Evolutionary conservation across 2,329 filamentous ascomycete genomes (phyloP).

Genomic region (Cladobotryum mycophilum): DNA sequence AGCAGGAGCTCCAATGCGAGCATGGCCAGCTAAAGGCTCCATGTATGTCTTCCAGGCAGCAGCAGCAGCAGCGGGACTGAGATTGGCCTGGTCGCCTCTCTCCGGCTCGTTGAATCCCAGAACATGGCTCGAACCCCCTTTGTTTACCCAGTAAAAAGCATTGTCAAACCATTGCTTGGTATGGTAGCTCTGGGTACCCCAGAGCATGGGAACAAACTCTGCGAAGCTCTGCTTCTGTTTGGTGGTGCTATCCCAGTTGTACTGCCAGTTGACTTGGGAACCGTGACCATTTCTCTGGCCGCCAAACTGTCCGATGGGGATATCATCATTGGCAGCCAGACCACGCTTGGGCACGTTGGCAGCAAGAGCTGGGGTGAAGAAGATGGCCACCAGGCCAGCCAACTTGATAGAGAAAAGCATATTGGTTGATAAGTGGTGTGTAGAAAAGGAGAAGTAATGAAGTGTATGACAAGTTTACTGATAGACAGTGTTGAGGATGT

Average conservation of each 20-base stretch:
- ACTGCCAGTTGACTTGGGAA: constrained; percentile 19
- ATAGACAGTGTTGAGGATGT: no score
- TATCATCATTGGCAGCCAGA: constrained; percentile 16
- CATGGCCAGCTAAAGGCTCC: constrained; percentile 37
- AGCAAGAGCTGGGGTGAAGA: not conserved
- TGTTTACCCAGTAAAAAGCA: constrained; percentile 10
- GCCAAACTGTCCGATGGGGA: constrained; percentile 10
- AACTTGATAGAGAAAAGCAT: no score
- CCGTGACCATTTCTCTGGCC: constrained; percentile 4
- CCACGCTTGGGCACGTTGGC: constrained; percentile 15
- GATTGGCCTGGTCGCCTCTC: constrained; percentile 13
- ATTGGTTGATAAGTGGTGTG: no score
- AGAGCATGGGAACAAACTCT: constrained; percentile 21
- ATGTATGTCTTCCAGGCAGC: constrained; percentile 35
- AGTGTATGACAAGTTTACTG: no score
- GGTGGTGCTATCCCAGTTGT: constrained; percentile 21
- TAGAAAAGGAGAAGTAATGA: no score
- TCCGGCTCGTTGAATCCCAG: constrained; percentile 23
- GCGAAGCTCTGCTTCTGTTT: constrained; percentile 14
- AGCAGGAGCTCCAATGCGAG: constrained; percentile 39
- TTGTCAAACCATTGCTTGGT: constrained; percentile 14
- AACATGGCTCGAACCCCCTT: constrained; percentile 16
- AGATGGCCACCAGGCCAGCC: not conserved
- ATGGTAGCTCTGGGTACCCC: constrained; percentile 14
- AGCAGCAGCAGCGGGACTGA: constrained; percentile 30